Conservation (phyloP, 805 yeast species). For the Metschnikowia similis region DNA sequence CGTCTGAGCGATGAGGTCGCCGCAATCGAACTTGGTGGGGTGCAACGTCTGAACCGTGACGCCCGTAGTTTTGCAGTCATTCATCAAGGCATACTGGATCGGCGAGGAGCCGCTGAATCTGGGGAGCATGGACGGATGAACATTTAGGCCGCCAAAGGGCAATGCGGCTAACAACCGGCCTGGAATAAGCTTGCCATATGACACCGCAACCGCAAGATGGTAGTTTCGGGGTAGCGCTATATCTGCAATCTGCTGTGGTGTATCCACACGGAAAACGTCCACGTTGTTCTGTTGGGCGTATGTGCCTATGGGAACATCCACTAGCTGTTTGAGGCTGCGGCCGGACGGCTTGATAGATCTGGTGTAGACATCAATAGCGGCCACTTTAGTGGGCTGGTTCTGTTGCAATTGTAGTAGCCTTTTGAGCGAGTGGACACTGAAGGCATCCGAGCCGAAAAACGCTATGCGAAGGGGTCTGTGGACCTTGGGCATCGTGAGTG, state of each 20-base stretch:
- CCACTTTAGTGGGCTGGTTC: constrained; percentile 17
- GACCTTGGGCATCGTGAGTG: neutral
- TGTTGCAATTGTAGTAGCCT: constrained; percentile 25
- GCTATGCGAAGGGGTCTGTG: constrained; percentile 36
- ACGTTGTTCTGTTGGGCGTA: constrained; percentile 34
- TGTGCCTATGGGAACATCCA: constrained; percentile 52
- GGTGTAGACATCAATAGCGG: constrained; percentile 57
- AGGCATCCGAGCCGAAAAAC: constrained; percentile 75
- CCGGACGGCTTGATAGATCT: constrained; percentile 63
- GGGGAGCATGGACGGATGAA: constrained; percentile 90
- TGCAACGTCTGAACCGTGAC: constrained; percentile 88
- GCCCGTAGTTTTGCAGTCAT: constrained; percentile 63
- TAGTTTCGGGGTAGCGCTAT: constrained; percentile 23
- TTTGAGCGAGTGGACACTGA: constrained; percentile 54
- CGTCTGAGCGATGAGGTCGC: constrained; percentile 63
- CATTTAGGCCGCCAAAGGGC: constrained; percentile 71
- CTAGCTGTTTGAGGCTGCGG: constrained; percentile 42
- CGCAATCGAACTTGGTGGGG: constrained; percentile 81
- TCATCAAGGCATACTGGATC: constrained; percentile 69
- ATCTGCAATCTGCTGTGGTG: constrained; percentile 19
- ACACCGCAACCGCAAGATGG: constrained; percentile 82
- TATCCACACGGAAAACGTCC: constrained; percentile 49
- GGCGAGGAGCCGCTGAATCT: constrained; percentile 86
- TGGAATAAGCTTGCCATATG: constrained; percentile 84
- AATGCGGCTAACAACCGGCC: constrained; percentile 44